Percentiles rank a stretch among this genome's conserved stretches.
phyloP scores from a whole-genome alignment of 2,329 filamentous ascomycete species.

The Cryphonectria nitschkei region DNA sequence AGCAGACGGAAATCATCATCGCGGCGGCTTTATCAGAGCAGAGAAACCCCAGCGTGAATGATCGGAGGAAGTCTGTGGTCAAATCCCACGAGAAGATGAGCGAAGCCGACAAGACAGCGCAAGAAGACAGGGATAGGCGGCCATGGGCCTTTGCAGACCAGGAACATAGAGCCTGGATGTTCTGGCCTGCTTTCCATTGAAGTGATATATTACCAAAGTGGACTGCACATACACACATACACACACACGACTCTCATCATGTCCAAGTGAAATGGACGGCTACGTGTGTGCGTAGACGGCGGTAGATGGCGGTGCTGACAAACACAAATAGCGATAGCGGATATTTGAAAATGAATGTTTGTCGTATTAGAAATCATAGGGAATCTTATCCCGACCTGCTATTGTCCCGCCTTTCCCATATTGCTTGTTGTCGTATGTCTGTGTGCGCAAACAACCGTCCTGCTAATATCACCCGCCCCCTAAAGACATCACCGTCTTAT shows the following conservation, averaged over 20 bases:
- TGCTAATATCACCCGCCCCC: neutral
- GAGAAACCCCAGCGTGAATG: neutral
- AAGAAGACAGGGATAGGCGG: neutral
- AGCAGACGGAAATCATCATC: neutral
- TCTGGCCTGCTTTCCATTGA: neutral
- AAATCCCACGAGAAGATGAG: neutral
- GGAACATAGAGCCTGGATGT: neutral
- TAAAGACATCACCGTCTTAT: conserved; percentile 10
- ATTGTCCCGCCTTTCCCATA: neutral
- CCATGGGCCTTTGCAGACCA: neutral
- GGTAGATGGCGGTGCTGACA: too few relatives aligned
- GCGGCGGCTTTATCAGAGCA: neutral
- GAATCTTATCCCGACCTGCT: conserved; percentile 5
- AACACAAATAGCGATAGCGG: too few relatives aligned
- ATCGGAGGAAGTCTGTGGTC: neutral
- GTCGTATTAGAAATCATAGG: conserved; percentile 24
- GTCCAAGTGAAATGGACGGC: too few relatives aligned
- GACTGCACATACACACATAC: too few relatives aligned
- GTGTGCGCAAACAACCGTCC: neutral
- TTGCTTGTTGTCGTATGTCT: conserved; percentile 11
- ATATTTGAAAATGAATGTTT: conserved; percentile 15
- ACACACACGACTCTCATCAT: too few relatives aligned
- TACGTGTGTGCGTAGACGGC: too few relatives aligned
- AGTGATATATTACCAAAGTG: neutral
- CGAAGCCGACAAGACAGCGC: neutral